Base-by-base conservation (phyloP, 2,329 filamentous ascomycete species). In the Pestalotiopsis sp. region DNA sequence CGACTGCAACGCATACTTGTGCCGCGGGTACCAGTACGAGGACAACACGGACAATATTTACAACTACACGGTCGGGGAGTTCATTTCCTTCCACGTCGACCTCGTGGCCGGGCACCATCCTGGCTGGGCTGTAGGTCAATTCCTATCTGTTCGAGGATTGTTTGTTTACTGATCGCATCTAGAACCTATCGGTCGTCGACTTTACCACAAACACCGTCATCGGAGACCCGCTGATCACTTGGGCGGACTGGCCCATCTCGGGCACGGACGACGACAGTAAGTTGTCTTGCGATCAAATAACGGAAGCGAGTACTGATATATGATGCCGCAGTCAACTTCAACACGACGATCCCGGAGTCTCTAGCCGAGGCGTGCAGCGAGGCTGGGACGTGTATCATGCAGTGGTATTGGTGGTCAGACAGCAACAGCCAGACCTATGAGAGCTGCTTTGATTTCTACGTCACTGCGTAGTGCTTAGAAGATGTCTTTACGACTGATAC, bases 391-490 rank as follows among this genome's bases (percentile, higher is more conserved):
- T 83, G 81, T 64, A 76, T 73, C 12, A 68, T 91, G 60, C 88
- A 91, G 78, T 90, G 88, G 87, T 90, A 82, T 78, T 91, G 88
- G 88, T 82, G 88, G 70, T 87, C 87, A 3, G 75, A 78, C 17
- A 80, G 79, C 67, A 84, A 87, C 70, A 74, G 86, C 68, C 89
- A 91, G 82, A 90, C 88, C 12, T 91, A 91, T 75, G 86, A 89
- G 80, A 84, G 84, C 64, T 91, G 89, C 78, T 80, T 90, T 65
- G 89, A 91, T 74, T 90, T 91, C 66, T 72, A 74, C 14, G 59
- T 75, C 14, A 38, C 68, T 39, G 20, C 59, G n/a, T 71, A 62
- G 13, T n/a, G 23, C 9, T 3, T 7, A 36, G 1, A 36, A 9
- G 31, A 36, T 36, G 31, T 36, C 9, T 36, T 7, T 2, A 36